Conservation (phyloP, 345 rosid species). For the Anacardium occidentale region DNA sequence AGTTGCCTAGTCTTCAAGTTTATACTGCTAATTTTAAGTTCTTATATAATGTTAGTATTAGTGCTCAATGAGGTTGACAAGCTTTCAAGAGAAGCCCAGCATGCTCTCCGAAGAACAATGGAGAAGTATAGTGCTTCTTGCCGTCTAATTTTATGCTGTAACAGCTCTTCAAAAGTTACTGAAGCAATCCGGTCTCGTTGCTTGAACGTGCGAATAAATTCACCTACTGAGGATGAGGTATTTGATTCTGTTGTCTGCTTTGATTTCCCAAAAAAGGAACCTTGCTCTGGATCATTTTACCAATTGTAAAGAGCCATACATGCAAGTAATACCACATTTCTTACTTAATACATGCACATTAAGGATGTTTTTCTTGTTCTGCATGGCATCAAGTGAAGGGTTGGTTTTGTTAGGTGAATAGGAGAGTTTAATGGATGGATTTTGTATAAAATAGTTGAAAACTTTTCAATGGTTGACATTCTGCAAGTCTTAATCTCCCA, state of each 20-base stretch:
- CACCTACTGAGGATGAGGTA: constrained; percentile 94
- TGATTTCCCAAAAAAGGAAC: not conserved
- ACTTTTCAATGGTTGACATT: not conserved
- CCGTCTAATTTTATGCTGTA: constrained; percentile 87
- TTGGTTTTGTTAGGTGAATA: not conserved
- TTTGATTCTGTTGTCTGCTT: constrained; percentile 19
- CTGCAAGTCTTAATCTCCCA: not conserved
- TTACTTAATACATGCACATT: not conserved
- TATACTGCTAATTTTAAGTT: constrained; percentile 16
- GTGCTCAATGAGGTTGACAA: constrained; percentile 98
- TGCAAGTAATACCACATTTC: not conserved
- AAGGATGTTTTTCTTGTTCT: not conserved
- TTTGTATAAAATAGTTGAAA: not conserved
- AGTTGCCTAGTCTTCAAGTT: not conserved
- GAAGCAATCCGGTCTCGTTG: constrained; percentile 99
- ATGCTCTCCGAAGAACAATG: constrained; percentile 97
- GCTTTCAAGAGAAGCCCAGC: constrained; percentile 98
- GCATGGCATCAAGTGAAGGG: not conserved
- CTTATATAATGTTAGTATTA: constrained; percentile 50
- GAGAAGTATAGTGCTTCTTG: constrained; percentile 94
- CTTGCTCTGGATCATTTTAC: not conserved
- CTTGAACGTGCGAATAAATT: constrained; percentile 78
- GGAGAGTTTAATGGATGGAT: not conserved
- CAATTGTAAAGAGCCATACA: not conserved
- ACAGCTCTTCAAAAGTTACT: constrained; percentile 91